Conservation (phyloP, 371 early-diverging fungal species). For the Mucor plumbeus region DNA sequence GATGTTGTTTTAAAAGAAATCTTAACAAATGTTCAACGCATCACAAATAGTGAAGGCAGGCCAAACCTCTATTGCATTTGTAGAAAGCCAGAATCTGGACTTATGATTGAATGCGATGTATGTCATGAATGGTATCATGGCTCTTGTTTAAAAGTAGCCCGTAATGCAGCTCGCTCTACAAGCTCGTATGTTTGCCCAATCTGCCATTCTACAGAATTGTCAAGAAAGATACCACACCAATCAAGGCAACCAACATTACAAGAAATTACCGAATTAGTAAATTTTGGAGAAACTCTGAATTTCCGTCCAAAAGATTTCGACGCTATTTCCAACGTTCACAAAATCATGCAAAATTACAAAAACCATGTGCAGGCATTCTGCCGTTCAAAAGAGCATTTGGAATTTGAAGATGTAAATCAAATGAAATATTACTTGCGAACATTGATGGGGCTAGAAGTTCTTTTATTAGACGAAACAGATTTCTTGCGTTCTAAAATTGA, state of each 20-base stretch:
- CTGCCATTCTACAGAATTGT: conserved; percentile 44
- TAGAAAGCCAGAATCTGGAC: conserved; percentile 61
- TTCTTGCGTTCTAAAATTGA: conserved; percentile 54
- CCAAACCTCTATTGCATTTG: conserved; percentile 62
- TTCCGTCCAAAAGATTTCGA: conserved; percentile 64
- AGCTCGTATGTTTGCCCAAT: conserved; percentile 71
- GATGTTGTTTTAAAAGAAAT: conserved; percentile 20
- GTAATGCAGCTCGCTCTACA: conserved; percentile 60
- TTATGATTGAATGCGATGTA: conserved; percentile 83
- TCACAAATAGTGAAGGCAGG: conserved; percentile 10
- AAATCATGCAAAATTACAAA: conserved; percentile 36
- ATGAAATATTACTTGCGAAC: conserved; percentile 58
- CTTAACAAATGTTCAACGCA: conserved; percentile 14
- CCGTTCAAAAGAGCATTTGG: conserved; percentile 39
- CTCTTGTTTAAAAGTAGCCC: conserved; percentile 66
- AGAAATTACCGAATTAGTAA: conserved; percentile 46
- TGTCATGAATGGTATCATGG: conserved; percentile 86
- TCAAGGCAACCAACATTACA: conserved; percentile 51
- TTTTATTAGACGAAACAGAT: conserved; percentile 49
- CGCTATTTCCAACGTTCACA: conserved; percentile 56
- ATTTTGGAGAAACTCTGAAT: conserved; percentile 50
- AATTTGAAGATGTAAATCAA: conserved; percentile 40
- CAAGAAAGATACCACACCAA: conserved; percentile 13
- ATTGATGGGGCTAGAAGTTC: conserved; percentile 63
- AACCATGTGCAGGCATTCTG: conserved; percentile 48